phyloP scores from a whole-genome alignment of 2,329 filamentous ascomycete genomes.

The Neopestalotiopsis sp. region DNA sequence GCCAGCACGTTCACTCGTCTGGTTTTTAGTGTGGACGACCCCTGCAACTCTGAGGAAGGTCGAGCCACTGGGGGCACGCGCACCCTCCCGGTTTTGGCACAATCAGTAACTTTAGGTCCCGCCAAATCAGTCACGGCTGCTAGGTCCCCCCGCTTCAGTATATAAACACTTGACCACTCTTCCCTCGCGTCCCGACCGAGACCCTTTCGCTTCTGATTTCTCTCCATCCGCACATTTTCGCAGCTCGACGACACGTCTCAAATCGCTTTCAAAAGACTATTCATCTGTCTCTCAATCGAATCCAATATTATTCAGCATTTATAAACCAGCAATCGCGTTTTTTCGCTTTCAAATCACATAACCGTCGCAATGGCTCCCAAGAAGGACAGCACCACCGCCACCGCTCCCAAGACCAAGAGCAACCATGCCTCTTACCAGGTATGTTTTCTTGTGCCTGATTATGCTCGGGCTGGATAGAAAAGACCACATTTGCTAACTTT shows the following conservation, averaged over 20 bases:
- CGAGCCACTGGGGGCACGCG: slow-evolving; percentile 16
- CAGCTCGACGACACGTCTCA: slow-evolving; percentile 7
- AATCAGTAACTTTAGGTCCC: slow-evolving; percentile 3
- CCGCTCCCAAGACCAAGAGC: slow-evolving; percentile 50
- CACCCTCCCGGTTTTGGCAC: slow-evolving; percentile 17
- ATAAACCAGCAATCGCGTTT: slow-evolving; percentile 8
- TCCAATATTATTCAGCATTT: slow-evolving; percentile 2
- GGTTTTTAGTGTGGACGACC: background rate
- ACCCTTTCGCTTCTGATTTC: slow-evolving; percentile 10
- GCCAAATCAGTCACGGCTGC: slow-evolving; percentile 14
- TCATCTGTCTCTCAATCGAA: slow-evolving; percentile 8
- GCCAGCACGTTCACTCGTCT: background rate
- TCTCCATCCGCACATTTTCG: slow-evolving; percentile 2
- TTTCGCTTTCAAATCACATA: slow-evolving; percentile 6
- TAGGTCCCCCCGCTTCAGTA: slow-evolving; percentile 15
- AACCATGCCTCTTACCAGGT: slow-evolving; percentile 65
- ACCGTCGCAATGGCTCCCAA: slow-evolving; percentile 19
- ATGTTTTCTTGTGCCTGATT: slow-evolving; percentile 33
- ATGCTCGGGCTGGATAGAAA: slow-evolving; percentile 23
- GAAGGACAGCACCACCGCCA: slow-evolving; percentile 11
- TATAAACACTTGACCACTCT: slow-evolving; percentile 18
- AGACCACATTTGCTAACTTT: slow-evolving; percentile 39
- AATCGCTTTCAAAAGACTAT: background rate
- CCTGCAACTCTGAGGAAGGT: slow-evolving; percentile 9
- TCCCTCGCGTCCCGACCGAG: slow-evolving; percentile 19